A percentile compares a stretch with the other conserved stretches of the same genome.
These are phyloP conservation scores for Paxillus rubicundulus DNA, from an alignment of 768 basidiomycete species.

Conservation along the genomic window DNA sequence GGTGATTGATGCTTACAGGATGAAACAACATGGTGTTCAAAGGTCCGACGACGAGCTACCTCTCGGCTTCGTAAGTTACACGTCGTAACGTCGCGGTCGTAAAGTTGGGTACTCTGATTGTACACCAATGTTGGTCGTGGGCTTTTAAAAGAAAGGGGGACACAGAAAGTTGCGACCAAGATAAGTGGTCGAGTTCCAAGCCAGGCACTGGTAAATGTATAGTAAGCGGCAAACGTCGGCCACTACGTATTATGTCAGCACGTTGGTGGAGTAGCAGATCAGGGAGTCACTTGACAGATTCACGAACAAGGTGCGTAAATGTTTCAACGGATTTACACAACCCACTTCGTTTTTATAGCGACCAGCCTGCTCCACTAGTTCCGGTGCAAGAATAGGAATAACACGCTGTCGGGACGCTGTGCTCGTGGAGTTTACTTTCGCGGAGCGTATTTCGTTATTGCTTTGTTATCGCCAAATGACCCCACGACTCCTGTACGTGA, in stretches of 20 bases:
- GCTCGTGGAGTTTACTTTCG: neutral
- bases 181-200: slow-evolving; percentile 4
- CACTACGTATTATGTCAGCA: neutral
- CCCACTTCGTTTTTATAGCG: neutral
- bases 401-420: neutral
- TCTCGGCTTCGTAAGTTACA: neutral
- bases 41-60: neutral
- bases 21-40: slow-evolving; percentile 45
- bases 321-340: neutral
- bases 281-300: neutral
- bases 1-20: slow-evolving; percentile 38
- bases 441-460: neutral
- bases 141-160: neutral
- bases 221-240: slow-evolving; percentile 3
- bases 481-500: neutral
- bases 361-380: neutral
- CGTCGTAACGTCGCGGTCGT: slow-evolving; percentile 6
- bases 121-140: slow-evolving; percentile 3
- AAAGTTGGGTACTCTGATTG: neutral
- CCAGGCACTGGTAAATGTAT: slow-evolving; percentile 1
- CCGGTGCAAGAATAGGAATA: neutral
- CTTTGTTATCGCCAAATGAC: neutral
- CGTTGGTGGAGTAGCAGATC: neutral
- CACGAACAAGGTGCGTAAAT: neutral
- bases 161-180: neutral